Base-by-base conservation (phyloP, 2,329 filamentous ascomycete genomes). In the Zalaria sp. region DNA sequence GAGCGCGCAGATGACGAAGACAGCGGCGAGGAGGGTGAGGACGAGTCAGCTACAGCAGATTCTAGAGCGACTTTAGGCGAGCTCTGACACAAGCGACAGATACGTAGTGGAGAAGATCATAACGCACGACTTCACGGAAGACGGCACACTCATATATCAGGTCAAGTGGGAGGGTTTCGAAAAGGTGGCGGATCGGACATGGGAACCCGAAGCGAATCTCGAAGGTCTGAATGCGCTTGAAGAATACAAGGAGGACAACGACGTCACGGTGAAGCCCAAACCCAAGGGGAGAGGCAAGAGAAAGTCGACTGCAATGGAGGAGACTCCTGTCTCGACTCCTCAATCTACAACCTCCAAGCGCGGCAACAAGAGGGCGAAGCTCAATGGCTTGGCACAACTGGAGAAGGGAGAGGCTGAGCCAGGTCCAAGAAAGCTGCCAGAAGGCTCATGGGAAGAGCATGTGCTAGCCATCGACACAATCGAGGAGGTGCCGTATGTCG, bases 81-180 rank as follows among this genome's bases (percentile, higher is more conserved):
- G 51, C 34, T 40, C 6, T 44, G 52, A 62, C 41, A 57, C 48
- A 52, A 6, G 57, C 28, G 43, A 41, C 48, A 84, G 81, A 54
- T 88, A 73, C 52, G 72, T 84, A 9, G 83, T 91, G 4, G 82
- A 89, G 56, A 73, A 75, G 51, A 87, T 91, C 50, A 56, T 79
- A 37, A 68, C 64, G 28, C 84, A 89, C 60, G 69, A 72, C 42
- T 68, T 81, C 36, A 67, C 73, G 32, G 66, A 72, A 32, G 64
- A 72, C 40, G 73, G 72, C 18, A 56, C 58, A 4, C 53, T 78
- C 0, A 68, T 70, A 37, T 87, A 81, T 53, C 70, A 80, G 40
- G 81, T 91, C 31, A 87, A 89, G 53, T 91, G 84, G 84, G 75
- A 83, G 48, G 83, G 83, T 3, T 91, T 80, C 47, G 75, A 83